Conservation (phyloP, 441 rosid species). For the Flueggea neowawraea region DNA sequence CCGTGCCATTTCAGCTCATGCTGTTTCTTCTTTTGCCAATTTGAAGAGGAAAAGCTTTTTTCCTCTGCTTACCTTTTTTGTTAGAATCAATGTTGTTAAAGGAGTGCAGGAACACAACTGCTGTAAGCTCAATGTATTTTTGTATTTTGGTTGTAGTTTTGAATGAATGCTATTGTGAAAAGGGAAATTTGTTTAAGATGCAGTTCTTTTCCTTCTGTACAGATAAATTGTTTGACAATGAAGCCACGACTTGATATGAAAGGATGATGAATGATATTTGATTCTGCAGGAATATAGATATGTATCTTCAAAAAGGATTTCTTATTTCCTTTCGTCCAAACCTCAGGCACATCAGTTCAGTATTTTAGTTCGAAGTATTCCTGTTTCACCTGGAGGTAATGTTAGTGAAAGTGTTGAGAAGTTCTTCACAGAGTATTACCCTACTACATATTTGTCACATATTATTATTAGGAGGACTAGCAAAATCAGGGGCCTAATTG, state of each 20-base stretch:
- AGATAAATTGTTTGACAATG: not conserved
- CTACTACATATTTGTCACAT: slow-evolving; percentile 74
- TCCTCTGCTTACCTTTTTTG: no score
- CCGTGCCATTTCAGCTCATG: not conserved
- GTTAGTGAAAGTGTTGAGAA: slow-evolving; percentile 77
- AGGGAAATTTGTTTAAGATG: not conserved
- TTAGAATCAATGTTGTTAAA: no score
- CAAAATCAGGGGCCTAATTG: slow-evolving; percentile 63
- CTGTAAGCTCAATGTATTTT: not conserved
- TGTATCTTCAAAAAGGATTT: slow-evolving; percentile 73
- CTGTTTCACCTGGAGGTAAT: slow-evolving; percentile 65
- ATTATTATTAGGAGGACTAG: slow-evolving; percentile 71
- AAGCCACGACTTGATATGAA: slow-evolving; percentile 12
- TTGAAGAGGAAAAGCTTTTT: not conserved
- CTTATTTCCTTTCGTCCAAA: slow-evolving; percentile 70
- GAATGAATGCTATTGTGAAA: not conserved
- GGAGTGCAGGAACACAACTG: no score
- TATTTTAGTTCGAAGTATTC: slow-evolving; percentile 74
- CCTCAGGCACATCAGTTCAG: slow-evolving; percentile 97
- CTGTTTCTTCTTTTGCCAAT: not conserved
- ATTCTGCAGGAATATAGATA: slow-evolving; percentile 75
- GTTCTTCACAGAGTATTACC: slow-evolving; percentile 72
- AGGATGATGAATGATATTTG: slow-evolving; percentile 13
- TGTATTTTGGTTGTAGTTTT: slow-evolving; percentile 5
- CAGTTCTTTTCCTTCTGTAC: no score